phyloP scores from a whole-genome alignment of 2,329 filamentous ascomycete species.

The Alternaria incomplexa region DNA sequence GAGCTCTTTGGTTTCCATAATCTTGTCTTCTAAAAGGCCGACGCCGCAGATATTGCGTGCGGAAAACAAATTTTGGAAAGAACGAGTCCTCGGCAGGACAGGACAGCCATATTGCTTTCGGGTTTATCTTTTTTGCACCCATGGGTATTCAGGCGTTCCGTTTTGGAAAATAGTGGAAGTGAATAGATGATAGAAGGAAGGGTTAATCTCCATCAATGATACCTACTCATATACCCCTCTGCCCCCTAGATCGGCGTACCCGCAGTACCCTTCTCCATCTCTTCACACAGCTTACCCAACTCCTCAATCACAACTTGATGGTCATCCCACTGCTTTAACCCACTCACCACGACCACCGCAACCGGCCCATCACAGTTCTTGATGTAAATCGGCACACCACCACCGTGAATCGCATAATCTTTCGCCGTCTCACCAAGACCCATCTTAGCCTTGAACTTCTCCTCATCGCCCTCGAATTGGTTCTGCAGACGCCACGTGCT shows the following conservation, averaged over 20 bases:
- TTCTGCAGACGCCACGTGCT: slow-evolving; percentile 74
- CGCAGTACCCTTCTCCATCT: slow-evolving; percentile 12
- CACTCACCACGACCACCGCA: slow-evolving; percentile 76
- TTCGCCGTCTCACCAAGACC: slow-evolving; percentile 59
- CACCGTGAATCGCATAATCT: slow-evolving; percentile 79
- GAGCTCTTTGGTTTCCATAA: too few relatives aligned
- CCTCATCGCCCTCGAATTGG: slow-evolving; percentile 69
- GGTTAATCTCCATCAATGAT: rapidly evolving
- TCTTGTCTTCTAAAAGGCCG: too few relatives aligned
- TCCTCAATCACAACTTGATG: slow-evolving; percentile 75
- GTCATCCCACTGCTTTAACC: slow-evolving; percentile 78
- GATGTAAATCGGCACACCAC: slow-evolving; percentile 74
- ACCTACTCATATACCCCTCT: not conserved
- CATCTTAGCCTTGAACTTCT: slow-evolving; percentile 68
- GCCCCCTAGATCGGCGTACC: not conserved
- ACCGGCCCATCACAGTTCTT: slow-evolving; percentile 74
- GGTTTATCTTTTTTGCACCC: too few relatives aligned
- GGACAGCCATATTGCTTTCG: too few relatives aligned
- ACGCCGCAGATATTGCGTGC: too few relatives aligned
- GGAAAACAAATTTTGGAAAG: too few relatives aligned
- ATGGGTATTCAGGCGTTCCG: too few relatives aligned
- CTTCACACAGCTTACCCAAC: slow-evolving; percentile 20
- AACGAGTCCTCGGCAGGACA: too few relatives aligned
- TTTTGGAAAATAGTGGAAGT: not conserved
- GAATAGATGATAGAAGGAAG: not conserved